These are phyloP conservation scores for Cutaneotrichosporon cyanovorans DNA, from an alignment of 1,284 basidiomycete species.

Conservation along the genomic window DNA sequence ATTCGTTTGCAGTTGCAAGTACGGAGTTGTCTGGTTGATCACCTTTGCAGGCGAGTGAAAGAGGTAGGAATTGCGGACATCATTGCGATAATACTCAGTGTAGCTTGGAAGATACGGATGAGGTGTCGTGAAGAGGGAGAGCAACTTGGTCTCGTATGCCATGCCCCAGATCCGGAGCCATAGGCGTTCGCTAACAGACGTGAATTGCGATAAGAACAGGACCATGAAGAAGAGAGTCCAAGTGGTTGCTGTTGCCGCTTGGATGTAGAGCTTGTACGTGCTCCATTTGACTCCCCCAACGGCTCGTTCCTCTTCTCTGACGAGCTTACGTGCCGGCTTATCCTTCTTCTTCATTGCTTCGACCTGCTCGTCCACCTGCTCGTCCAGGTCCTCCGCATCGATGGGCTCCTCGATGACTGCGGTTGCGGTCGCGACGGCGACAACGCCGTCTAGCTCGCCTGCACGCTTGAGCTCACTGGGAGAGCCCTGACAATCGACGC, in stretches of 20 bases:
- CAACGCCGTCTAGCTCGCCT: conserved; percentile 49
- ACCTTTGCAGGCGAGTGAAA: conserved; percentile 14
- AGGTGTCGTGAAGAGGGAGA: conserved; percentile 14
- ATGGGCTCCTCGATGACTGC: conserved; percentile 50
- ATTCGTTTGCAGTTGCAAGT: too few species aligned
- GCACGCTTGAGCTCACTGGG: conserved; percentile 54
- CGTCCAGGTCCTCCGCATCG: conserved; percentile 15
- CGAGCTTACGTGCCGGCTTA: conserved; percentile 38
- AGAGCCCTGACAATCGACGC: conserved; percentile 54
- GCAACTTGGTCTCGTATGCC: conserved; percentile 26
- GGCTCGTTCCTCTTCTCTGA: conserved; percentile 53
- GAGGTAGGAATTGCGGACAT: conserved; percentile 21
- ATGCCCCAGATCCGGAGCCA: conserved; percentile 64
- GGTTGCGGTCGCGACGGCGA: conserved; percentile 44
- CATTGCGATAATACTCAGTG: conserved; percentile 4
- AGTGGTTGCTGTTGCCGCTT: conserved; percentile 41
- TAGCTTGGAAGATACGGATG: neutral
- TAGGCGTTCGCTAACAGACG: conserved; percentile 48
- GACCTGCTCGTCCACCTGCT: conserved; percentile 41
- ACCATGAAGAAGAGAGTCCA: conserved; percentile 37
- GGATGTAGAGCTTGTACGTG: conserved; percentile 70
- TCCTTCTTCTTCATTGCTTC: conserved; percentile 37
- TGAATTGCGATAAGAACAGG: conserved; percentile 48
- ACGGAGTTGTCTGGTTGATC: conserved; percentile 4
- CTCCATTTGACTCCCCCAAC: conserved; percentile 68